These are phyloP conservation scores for Ceratocystis cubensis DNA, from an alignment of 2,329 filamentous ascomycete species.

Conservation along the genomic window DNA sequence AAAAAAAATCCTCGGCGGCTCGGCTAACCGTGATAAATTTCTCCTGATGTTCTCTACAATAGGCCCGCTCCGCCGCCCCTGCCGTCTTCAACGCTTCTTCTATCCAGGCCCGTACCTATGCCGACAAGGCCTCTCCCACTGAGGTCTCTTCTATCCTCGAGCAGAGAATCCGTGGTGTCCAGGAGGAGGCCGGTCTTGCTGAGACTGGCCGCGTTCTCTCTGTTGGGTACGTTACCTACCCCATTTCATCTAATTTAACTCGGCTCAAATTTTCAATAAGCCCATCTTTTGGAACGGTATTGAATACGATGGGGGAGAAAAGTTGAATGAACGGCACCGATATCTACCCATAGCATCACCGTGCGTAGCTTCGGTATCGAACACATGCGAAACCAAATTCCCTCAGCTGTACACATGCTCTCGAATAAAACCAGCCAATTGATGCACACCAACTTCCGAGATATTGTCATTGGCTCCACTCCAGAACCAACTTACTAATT, in stretches of 20 bases:
- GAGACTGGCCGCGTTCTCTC: conserved; percentile 98
- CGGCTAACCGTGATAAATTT: conserved; percentile 40
- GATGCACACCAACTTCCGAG: neutral
- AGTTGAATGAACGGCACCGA: neutral
- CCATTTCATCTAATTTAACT: conserved; percentile 2
- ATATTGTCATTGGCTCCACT: neutral
- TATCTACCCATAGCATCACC: neutral
- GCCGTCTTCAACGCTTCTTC: conserved; percentile 58
- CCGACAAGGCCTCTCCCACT: conserved; percentile 87
- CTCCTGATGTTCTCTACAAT: conserved; percentile 33
- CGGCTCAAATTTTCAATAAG: no score
- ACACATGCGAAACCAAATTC: neutral
- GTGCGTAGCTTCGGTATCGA: neutral
- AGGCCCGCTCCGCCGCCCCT: conserved; percentile 81
- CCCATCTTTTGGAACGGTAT: neutral
- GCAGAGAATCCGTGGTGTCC: conserved; percentile 96
- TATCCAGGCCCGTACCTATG: conserved; percentile 73
- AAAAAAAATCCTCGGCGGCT: conserved; percentile 29
- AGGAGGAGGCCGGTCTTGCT: conserved; percentile 90
- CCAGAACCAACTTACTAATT: conserved; percentile 10
- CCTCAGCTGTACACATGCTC: neutral
- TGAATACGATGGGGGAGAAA: neutral
- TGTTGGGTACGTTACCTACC: conserved; percentile 67
- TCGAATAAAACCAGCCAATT: conserved; percentile 1
- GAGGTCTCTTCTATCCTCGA: conserved; percentile 99